Conservation (phyloP, 1,284 basidiomycete genomes). For the Cryptococcus floricola region DNA sequence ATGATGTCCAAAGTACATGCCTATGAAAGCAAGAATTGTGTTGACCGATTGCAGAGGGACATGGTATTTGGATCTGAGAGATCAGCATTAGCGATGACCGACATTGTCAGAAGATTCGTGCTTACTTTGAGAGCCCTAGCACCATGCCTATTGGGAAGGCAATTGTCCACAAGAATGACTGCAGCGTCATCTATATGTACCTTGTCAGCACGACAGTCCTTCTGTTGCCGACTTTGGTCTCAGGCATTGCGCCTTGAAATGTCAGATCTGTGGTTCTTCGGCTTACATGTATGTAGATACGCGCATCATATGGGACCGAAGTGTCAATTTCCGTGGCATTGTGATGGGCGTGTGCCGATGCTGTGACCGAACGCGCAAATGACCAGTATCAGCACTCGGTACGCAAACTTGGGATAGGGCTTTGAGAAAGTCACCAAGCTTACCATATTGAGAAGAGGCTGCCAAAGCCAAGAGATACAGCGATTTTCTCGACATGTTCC, state of each 20-base stretch:
- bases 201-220: neutral
- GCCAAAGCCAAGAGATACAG: neutral
- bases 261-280: neutral
- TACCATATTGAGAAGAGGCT: neutral
- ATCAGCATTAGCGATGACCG: neutral
- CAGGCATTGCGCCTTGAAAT: neutral
- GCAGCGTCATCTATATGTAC: constrained; percentile 57
- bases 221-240: neutral
- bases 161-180: constrained; percentile 72
- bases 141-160: constrained; percentile 85
- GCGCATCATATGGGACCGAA: constrained; percentile 66
- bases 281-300: constrained; percentile 67
- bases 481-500: neutral
- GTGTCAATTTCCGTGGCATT: constrained; percentile 63
- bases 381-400: no score
- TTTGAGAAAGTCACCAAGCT: neutral
- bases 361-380: constrained; percentile 4
- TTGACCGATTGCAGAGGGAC: constrained; percentile 74
- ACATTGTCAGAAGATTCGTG: neutral
- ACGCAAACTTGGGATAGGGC: neutral
- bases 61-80: constrained; percentile 62
- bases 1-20: constrained; percentile 73
- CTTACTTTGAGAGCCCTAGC: constrained; percentile 67
- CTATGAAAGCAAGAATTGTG: constrained; percentile 64
- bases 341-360: constrained; percentile 53